A percentile compares a stretch with the other conserved stretches of the same genome.
Conservation (phyloP, 192 early-diverging fungal genomes). For the Neocallimastix lanati region DNA sequence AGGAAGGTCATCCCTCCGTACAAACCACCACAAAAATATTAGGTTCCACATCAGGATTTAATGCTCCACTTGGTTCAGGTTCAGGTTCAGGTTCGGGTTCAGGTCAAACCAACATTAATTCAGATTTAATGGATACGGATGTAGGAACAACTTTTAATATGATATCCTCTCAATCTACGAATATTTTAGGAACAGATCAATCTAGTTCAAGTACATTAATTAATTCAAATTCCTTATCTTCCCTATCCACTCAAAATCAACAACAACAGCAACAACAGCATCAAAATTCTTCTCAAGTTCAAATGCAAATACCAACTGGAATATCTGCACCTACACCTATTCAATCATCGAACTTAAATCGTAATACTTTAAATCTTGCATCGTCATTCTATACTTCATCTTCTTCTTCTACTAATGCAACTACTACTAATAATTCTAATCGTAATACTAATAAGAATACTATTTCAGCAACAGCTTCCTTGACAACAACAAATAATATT, state of each 20-base stretch:
- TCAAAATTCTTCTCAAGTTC: too few species aligned
- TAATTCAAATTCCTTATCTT: neutral
- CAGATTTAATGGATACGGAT: neutral
- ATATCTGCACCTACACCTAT: too few species aligned
- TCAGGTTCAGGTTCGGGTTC: too few species aligned
- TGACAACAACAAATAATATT: too few species aligned
- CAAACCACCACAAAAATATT: neutral
- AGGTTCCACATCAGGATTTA: neutral
- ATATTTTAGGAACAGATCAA: too few species aligned
- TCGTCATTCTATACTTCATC: neutral
- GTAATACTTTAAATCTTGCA: neutral
- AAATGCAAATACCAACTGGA: too few species aligned
- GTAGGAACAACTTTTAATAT: neutral
- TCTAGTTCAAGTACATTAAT: too few species aligned
- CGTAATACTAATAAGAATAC: too few species aligned
- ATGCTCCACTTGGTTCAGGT: neutral
- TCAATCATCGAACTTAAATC: neutral
- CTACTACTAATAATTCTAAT: too few species aligned
- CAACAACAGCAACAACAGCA: too few species aligned
- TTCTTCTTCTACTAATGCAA: neutral
- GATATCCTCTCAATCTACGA: too few species aligned
- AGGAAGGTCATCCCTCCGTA: neutral
- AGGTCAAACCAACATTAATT: neutral
- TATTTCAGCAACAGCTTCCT: too few species aligned
- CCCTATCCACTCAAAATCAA: neutral